phyloP scores from a whole-genome alignment of 768 basidiomycete genomes.

The Coprinopsis marcescibilis region DNA sequence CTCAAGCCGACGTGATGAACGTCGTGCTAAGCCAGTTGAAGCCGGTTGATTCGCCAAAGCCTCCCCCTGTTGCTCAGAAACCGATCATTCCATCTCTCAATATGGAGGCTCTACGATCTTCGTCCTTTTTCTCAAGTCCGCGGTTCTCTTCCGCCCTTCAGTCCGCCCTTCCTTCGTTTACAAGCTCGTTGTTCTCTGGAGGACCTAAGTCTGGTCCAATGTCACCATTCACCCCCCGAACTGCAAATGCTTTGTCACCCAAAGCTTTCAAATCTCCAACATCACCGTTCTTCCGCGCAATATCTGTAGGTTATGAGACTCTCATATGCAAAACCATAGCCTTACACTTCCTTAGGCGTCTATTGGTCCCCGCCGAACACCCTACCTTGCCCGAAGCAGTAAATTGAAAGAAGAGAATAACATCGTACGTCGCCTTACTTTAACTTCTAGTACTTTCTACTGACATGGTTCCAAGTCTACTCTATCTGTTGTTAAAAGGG shows the following conservation, averaged over 20 bases:
- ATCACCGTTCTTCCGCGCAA: constrained; percentile 36
- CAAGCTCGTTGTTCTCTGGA: constrained; percentile 23
- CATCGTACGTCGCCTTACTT: constrained; percentile 26
- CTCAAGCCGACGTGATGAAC: constrained; percentile 42
- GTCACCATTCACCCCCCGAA: constrained; percentile 14
- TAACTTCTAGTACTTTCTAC: not conserved
- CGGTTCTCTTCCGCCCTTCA: constrained; percentile 16
- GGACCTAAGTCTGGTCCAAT: constrained; percentile 11
- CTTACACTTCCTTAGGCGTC: constrained; percentile 31
- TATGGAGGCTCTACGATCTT: constrained; percentile 13
- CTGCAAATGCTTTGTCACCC: constrained; percentile 18
- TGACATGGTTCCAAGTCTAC: constrained; percentile 29
- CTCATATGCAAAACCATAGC: not conserved
- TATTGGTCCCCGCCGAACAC: constrained; percentile 35
- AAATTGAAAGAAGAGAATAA: constrained; percentile 35
- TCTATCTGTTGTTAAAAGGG: constrained; percentile 39
- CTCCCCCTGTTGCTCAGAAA: constrained; percentile 2
- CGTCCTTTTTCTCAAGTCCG: constrained; percentile 16
- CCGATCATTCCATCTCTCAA: constrained; percentile 9
- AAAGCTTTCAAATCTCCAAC: constrained; percentile 21
- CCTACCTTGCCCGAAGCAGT: constrained; percentile 27
- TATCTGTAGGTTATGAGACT: constrained; percentile 33
- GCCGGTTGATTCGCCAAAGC: constrained; percentile 12
- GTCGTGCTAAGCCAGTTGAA: constrained; percentile 23
- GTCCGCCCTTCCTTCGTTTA: constrained; percentile 23